Percentiles rank a stretch among this genome's conserved stretches.
These are phyloP conservation scores for Monilinia fructigena DNA, from an alignment of 2,329 filamentous ascomycete genomes.

Conservation along the genomic window DNA sequence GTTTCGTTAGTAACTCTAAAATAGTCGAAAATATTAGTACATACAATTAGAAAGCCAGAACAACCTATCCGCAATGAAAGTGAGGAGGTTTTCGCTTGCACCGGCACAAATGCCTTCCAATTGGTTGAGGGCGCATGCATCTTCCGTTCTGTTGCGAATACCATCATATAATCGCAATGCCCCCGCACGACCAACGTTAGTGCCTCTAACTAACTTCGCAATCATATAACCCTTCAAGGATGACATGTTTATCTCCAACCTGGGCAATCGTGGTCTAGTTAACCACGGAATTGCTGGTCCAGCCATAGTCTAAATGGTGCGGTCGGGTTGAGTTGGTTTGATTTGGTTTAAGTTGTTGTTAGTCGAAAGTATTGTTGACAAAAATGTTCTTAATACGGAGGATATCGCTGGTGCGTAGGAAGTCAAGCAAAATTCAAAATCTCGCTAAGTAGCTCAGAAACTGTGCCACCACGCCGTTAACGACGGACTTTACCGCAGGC, in stretches of 20 bases:
- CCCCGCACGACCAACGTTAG: neutral
- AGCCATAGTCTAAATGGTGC: too few species aligned
- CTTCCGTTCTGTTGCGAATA: neutral
- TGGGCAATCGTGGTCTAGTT: neutral
- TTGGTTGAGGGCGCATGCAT: too few species aligned
- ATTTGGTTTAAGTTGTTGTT: too few species aligned
- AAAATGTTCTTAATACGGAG: too few species aligned
- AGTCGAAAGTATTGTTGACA: too few species aligned
- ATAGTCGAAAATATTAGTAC: neutral
- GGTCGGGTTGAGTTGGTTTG: too few species aligned
- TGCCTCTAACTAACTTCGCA: neutral
- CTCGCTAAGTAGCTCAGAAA: too few species aligned
- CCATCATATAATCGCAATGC: neutral
- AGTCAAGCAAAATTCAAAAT: too few species aligned
- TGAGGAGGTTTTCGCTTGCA: neutral
- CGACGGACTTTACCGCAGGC: too few species aligned
- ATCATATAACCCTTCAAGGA: slow-evolving; percentile 8
- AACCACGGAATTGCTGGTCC: neutral
- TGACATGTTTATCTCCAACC: neutral
- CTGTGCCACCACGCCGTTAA: too few species aligned
- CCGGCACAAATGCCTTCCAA: neutral
- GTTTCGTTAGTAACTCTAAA: neutral
- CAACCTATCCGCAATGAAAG: neutral
- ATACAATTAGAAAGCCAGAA: slow-evolving; percentile 7
- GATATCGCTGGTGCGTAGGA: too few species aligned